phyloP scores from a whole-genome alignment of 768 basidiomycete genomes.

The Suillus variegatus region DNA sequence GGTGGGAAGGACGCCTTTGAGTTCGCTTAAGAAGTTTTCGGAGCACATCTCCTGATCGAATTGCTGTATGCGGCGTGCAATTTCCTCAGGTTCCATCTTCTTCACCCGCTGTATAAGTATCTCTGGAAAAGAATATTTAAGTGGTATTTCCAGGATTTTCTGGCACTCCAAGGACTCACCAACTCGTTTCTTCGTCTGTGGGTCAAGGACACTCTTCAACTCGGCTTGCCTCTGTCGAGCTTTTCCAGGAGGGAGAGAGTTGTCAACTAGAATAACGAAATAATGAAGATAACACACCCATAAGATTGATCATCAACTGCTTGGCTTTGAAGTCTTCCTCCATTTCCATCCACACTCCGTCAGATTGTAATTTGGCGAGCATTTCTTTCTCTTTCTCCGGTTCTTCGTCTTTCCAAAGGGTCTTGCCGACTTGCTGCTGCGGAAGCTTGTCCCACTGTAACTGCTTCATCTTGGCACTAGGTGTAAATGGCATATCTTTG shows the following conservation, averaged over 20 bases:
- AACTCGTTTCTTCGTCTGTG: slow-evolving; percentile 90
- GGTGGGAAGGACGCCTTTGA: slow-evolving; percentile 85
- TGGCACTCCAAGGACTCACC: slow-evolving; percentile 53
- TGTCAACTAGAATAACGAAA: background rate
- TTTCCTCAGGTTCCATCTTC: slow-evolving; percentile 82
- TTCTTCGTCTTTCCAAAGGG: slow-evolving; percentile 79
- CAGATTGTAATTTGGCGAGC: slow-evolving; percentile 75
- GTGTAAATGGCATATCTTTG: slow-evolving; percentile 84
- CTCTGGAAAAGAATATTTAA: slow-evolving; percentile 47
- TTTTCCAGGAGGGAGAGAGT: slow-evolving; percentile 22
- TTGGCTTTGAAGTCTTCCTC: slow-evolving; percentile 98
- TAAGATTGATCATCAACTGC: slow-evolving; percentile 86
- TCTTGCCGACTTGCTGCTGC: slow-evolving; percentile 81
- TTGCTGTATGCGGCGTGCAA: slow-evolving; percentile 79
- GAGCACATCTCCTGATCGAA: slow-evolving; percentile 89
- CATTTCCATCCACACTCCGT: slow-evolving; percentile 95
- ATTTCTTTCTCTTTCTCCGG: slow-evolving; percentile 73
- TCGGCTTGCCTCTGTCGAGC: slow-evolving; percentile 86
- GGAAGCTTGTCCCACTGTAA: slow-evolving; percentile 99
- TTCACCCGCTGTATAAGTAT: slow-evolving; percentile 89
- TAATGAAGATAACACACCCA: slow-evolving; percentile 53
- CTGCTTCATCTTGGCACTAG: slow-evolving; percentile 94
- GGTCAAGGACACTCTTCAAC: slow-evolving; percentile 87
- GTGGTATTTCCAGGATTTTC: background rate
- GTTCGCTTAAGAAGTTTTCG: slow-evolving; percentile 84